phyloP scores from a whole-genome alignment of 495 filamentous ascomycete genomes.

The Entonaema liquescens region DNA sequence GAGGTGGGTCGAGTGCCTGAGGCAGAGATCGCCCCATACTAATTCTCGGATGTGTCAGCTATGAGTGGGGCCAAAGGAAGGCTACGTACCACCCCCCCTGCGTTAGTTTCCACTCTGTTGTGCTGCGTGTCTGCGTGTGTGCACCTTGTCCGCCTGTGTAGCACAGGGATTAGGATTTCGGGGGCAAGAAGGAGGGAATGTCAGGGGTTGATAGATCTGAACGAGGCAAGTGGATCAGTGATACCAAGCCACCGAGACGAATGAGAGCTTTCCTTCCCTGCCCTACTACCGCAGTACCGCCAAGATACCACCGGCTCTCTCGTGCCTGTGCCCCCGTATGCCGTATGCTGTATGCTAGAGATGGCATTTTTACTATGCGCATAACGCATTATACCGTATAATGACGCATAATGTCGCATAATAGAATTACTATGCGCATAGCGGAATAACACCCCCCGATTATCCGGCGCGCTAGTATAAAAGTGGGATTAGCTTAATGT shows the following conservation, averaged over 20 bases:
- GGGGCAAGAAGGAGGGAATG: constrained; percentile 24
- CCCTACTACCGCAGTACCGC: background rate
- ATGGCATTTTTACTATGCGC: too few relatives aligned
- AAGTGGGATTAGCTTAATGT: too few relatives aligned
- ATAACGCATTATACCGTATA: too few relatives aligned
- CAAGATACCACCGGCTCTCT: constrained; percentile 8
- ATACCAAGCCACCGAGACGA: constrained; percentile 39
- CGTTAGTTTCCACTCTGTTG: constrained; percentile 2
- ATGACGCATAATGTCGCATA: too few relatives aligned
- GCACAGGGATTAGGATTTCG: constrained; percentile 22
- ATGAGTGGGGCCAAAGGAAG: constrained; percentile 31
- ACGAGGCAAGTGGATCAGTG: constrained; percentile 38
- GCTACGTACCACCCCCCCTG: constrained; percentile 17
- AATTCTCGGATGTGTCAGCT: constrained; percentile 36
- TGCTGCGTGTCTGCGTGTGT: constrained; percentile 2
- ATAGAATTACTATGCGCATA: too few relatives aligned
- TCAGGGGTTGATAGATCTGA: constrained; percentile 36
- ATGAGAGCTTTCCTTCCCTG: constrained; percentile 13
- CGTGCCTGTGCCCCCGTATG: constrained; percentile 3
- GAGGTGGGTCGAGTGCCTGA: constrained; percentile 25
- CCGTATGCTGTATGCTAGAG: too few relatives aligned
- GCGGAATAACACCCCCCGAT: too few relatives aligned
- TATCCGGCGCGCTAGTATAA: too few relatives aligned
- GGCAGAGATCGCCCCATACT: constrained; percentile 18
- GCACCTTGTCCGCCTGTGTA: background rate